Percentiles rank a stretch among this genome's conserved stretches.
These are phyloP conservation scores for Jamesozyma rosinii DNA, from an alignment of 805 yeast species.

Conservation along the genomic window DNA sequence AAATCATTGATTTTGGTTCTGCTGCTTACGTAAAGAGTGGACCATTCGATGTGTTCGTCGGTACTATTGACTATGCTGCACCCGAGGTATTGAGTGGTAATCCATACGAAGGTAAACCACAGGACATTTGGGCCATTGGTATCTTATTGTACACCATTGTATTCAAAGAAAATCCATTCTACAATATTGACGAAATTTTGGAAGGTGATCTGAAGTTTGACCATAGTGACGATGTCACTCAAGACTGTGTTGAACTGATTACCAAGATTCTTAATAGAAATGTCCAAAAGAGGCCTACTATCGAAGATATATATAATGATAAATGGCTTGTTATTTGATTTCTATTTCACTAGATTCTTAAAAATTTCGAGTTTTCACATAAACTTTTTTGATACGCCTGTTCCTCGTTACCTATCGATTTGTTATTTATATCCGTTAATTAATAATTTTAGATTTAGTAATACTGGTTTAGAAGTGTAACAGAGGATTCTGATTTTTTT, in stretches of 20 bases:
- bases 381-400: too few species aligned
- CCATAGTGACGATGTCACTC: conserved; percentile 36
- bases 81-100: conserved; percentile 90
- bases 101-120: conserved; percentile 86
- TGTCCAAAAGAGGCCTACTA: conserved; percentile 57
- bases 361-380: too few species aligned
- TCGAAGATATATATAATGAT: conserved; percentile 59
- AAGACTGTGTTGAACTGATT: conserved; percentile 52
- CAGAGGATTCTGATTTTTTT: too few species aligned
- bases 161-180: conserved; percentile 91
- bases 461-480: too few species aligned
- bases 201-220: conserved; percentile 70
- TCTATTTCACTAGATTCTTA: too few species aligned
- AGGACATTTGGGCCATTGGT: conserved; percentile 96
- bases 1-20: conserved; percentile 89
- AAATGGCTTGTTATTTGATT: conserved; percentile 46
- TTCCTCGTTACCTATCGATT: too few species aligned
- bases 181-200: conserved; percentile 89
- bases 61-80: conserved; percentile 94
- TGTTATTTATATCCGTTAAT: too few species aligned
- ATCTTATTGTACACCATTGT: conserved; percentile 80
- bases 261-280: conserved; percentile 59
- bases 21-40: conserved; percentile 87
- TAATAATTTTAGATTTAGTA: too few species aligned
- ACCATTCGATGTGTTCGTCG: conserved; percentile 95